phyloP scores from a whole-genome alignment of 169 alveolate species.

The Amoebophrya sp. region DNA sequence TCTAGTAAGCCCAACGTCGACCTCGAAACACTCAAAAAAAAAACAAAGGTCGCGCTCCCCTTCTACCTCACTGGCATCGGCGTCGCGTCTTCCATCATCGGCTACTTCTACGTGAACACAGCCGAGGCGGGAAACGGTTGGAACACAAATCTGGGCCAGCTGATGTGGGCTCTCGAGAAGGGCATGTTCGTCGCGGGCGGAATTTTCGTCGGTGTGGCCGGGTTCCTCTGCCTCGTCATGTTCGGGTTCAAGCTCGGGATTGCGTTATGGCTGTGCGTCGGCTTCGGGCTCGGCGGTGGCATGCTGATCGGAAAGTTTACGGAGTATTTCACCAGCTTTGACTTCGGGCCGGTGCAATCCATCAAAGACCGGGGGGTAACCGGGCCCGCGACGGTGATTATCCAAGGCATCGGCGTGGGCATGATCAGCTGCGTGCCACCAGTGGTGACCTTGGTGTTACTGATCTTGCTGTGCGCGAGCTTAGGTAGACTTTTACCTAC shows the following conservation, averaged over 20 bases:
- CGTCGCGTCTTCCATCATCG: constrained; percentile 45
- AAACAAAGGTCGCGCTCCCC: constrained; percentile 41
- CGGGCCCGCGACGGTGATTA: constrained; percentile 60
- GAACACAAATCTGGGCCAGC: constrained; percentile 46
- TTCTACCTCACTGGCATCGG: constrained; percentile 53
- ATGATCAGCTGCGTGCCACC: constrained; percentile 45
- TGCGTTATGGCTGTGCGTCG: constrained; percentile 28
- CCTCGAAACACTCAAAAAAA: too few species aligned
- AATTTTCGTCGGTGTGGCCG: constrained; percentile 21
- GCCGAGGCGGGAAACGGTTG: constrained; percentile 42
- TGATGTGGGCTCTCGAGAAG: constrained; percentile 39
- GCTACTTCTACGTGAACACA: constrained; percentile 40
- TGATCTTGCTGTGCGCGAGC: neutral
- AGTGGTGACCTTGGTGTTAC: constrained; percentile 6
- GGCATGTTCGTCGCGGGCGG: constrained; percentile 29
- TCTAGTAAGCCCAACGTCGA: too few species aligned
- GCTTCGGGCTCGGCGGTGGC: constrained; percentile 57
- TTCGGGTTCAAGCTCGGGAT: neutral
- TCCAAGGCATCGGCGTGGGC: constrained; percentile 49
- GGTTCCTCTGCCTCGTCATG: constrained; percentile 40
- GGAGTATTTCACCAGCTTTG: constrained; percentile 55
- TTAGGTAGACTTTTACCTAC: neutral
- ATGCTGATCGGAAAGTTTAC: constrained; percentile 50
- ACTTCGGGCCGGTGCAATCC: constrained; percentile 53
- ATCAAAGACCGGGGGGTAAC: constrained; percentile 49